Evolutionary conservation across 805 yeast species (phyloP), one percentile per base, ranked within the genome.

Genomic region (Danielozyma ontarioensis): DNA sequence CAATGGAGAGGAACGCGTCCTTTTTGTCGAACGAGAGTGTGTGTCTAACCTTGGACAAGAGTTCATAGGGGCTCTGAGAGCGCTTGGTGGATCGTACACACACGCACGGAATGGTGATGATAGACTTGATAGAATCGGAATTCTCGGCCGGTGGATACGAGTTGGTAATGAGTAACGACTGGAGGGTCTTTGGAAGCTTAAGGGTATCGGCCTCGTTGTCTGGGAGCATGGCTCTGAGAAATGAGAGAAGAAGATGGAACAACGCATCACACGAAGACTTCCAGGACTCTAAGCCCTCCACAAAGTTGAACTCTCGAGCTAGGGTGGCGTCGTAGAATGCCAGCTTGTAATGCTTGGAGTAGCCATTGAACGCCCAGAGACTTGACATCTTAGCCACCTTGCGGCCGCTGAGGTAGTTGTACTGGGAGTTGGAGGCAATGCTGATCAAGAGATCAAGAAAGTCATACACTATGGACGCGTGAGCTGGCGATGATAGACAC

Each of bases 401-500:
- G 30, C 88, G 70, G 1, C 93, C 94, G 48, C 84, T 77, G 68
- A 88, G 62, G 48, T 82, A 78, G 49, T 87, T 86, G 27, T 78
- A 75, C 46, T 78, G 82, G 3, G 94, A 78, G 57, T 86, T 83
- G 7, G 94, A 77, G 0, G 94, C 79, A 27, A 88, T 59, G 8
- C 87, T 72, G 8, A 86, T 83, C 28, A 89, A 60, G 23, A 88
- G 68, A 50, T 88, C 96, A 46, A 87, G 73, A 48, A 87, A 89
- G 52, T 85, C 95, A 54, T 84, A 85, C 4, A 85, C 90, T 4
- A 89, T 85, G 2, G 93, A 80, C 0, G 95, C 95, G 59, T 87
- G 96, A 4, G 90, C 81, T 2, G 93, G 86, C 0, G 93, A 80
- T 2, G 82, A 73, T 15, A 86, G 65, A 56, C 95, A 83, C 40